Percentiles rank a stretch among this genome's conserved stretches.
Conservation (phyloP, 257 asterid genomes). For the Linaria vulgaris region DNA sequence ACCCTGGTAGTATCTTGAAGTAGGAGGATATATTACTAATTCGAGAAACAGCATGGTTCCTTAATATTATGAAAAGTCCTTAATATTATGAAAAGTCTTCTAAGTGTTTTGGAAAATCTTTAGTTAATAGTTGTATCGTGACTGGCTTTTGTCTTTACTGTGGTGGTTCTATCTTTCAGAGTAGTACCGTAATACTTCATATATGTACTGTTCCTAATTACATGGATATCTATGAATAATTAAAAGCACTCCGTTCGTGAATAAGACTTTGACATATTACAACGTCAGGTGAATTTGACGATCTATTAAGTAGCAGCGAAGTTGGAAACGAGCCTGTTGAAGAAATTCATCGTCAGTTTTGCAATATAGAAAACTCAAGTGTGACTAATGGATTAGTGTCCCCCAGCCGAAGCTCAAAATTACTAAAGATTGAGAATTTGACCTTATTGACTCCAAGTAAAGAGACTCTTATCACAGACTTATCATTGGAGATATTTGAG, state of each 20-base stretch:
- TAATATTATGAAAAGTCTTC: constrained; percentile 8
- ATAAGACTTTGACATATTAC: constrained; percentile 18
- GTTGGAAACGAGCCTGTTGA: constrained; percentile 39
- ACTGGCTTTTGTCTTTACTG: constrained; percentile 1
- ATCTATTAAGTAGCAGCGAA: constrained; percentile 53
- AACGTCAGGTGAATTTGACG: constrained; percentile 88
- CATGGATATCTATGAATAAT: constrained; percentile 15
- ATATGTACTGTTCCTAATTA: constrained; percentile 1
- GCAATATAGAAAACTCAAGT: constrained; percentile 26
- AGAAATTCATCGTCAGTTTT: constrained; percentile 50
- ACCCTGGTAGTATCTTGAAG: constrained; percentile 11
- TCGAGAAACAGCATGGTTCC: constrained; percentile 9
- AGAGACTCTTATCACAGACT: constrained; percentile 64
- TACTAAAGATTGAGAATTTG: constrained; percentile 58
- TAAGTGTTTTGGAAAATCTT: background rate
- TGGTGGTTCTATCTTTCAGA: constrained; percentile 3
- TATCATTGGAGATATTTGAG: constrained; percentile 69
- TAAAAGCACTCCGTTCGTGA: background rate
- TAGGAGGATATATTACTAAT: background rate
- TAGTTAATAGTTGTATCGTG: constrained; percentile 4
- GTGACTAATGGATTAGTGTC: constrained; percentile 55
- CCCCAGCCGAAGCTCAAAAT: constrained; percentile 34
- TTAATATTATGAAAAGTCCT: background rate
- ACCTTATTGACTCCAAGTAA: constrained; percentile 75
- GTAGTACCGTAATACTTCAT: background rate